These are phyloP conservation scores for Sinapis alba DNA, from an alignment of 441 rosid species.

Conservation along the genomic window DNA sequence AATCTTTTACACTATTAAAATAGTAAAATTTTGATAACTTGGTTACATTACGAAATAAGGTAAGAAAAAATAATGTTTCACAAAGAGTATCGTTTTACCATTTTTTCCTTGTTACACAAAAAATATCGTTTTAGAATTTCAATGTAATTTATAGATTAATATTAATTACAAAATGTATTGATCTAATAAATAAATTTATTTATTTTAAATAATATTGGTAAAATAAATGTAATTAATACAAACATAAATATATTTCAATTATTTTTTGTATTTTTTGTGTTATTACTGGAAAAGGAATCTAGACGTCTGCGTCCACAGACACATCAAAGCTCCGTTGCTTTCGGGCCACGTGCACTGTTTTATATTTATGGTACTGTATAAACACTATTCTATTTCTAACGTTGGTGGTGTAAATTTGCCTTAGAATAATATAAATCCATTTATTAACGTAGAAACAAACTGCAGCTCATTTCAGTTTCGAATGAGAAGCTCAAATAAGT, in stretches of 20 bases:
- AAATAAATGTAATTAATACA: too few species aligned
- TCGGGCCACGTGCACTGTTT: constrained; percentile 20
- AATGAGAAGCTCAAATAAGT: background rate
- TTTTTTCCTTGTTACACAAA: too few species aligned
- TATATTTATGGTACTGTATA: background rate
- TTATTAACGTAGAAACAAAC: background rate
- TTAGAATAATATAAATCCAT: background rate
- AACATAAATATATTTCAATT: too few species aligned
- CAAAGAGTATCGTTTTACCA: too few species aligned
- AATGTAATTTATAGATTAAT: too few species aligned
- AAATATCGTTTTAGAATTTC: too few species aligned
- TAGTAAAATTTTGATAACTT: background rate
- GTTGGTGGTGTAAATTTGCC: background rate
- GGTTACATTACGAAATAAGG: background rate
- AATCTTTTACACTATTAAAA: background rate
- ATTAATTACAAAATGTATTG: too few species aligned
- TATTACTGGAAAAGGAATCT: constrained; percentile 21
- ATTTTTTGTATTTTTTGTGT: too few species aligned
- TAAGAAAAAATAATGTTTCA: background rate
- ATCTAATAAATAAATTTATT: too few species aligned
- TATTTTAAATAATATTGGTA: too few species aligned
- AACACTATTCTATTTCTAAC: background rate
- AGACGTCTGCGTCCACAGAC: constrained; percentile 10
- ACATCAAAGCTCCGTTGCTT: constrained; percentile 27
- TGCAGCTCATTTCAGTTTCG: background rate